Evolutionary conservation across 139 green algal genomes (phyloP).

Genomic region (Tetratostichococcus sp.): DNA sequence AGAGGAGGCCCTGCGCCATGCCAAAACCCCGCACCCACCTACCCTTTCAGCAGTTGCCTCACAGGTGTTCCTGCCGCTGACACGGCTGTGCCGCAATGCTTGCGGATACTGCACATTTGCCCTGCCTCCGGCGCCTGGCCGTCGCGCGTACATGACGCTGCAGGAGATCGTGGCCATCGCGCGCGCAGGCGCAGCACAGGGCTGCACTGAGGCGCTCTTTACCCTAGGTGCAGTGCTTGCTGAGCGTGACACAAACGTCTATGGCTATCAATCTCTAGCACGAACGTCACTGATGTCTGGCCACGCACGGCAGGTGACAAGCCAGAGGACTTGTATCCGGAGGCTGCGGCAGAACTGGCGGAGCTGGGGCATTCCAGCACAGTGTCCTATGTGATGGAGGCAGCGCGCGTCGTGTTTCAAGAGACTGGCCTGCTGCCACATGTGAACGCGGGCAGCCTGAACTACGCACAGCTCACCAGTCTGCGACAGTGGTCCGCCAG

Average conservation of each 20-base stretch:
- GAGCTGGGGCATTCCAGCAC: conserved; percentile 62
- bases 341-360: conserved; percentile 65
- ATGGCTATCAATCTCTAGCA: not conserved
- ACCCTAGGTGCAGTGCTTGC: conserved; percentile 58
- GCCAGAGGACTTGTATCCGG: conserved; percentile 68
- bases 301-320: conserved; percentile 88
- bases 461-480: conserved; percentile 19
- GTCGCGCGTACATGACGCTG: conserved; percentile 72
- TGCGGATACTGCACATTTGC: conserved; percentile 92
- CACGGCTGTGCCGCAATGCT: conserved; percentile 63
- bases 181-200: conserved; percentile 45
- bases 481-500: conserved; percentile 56
- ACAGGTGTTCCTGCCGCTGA: conserved; percentile 88
- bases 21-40: conserved; percentile 14
- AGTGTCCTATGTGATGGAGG: conserved; percentile 68
- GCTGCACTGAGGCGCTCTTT: conserved; percentile 84
- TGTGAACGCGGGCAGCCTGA: conserved; percentile 80
- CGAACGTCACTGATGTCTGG: too few relatives aligned
- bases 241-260: too few relatives aligned
- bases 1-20: not conserved
- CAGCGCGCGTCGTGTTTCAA: conserved; percentile 38
- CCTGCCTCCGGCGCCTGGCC: conserved; percentile 31
- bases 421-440: conserved; percentile 79
- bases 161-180: conserved; percentile 72
- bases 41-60: too few relatives aligned